These are phyloP conservation scores for Yamadazyma jaroonii DNA, from an alignment of 1,139 yeast genomes.

Conservation along the genomic window DNA sequence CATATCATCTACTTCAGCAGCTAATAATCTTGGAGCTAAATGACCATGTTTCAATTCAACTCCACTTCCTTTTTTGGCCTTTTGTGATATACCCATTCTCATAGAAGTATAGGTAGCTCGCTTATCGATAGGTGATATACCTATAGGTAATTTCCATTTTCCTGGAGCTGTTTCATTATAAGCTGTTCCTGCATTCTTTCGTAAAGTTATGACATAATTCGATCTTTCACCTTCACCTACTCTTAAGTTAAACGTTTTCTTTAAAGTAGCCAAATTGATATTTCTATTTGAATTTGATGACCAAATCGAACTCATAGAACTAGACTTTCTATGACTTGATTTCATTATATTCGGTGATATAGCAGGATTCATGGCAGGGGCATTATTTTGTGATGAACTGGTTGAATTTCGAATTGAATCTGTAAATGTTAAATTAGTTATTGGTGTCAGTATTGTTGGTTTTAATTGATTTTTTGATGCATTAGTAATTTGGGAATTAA, in stretches of 20 bases:
- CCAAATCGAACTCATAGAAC: conserved; percentile 37
- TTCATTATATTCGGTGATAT: conserved; percentile 1
- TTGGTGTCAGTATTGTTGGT: conserved; percentile 16
- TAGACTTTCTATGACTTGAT: conserved; percentile 12
- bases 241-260: conserved; percentile 33
- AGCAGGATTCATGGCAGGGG: background rate
- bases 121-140: conserved; percentile 48
- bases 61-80: conserved; percentile 37
- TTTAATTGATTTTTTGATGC: conserved; percentile 9
- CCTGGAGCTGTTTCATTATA: conserved; percentile 55
- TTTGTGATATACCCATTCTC: conserved; percentile 23
- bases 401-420: conserved; percentile 7
- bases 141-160: conserved; percentile 64
- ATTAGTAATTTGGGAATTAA: conserved; percentile 12
- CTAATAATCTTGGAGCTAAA: conserved; percentile 68
- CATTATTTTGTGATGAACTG: conserved; percentile 1
- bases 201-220: conserved; percentile 51
- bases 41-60: conserved; percentile 75
- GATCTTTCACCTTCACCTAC: conserved; percentile 56
- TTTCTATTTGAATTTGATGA: conserved; percentile 35
- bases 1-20: conserved; percentile 73
- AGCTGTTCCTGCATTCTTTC: conserved; percentile 54
- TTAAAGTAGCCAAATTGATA: conserved; percentile 38
- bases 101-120: conserved; percentile 25
- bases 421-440: conserved; percentile 12